phyloP scores from a whole-genome alignment of 331 rosid species.

The Quercus phellos region DNA sequence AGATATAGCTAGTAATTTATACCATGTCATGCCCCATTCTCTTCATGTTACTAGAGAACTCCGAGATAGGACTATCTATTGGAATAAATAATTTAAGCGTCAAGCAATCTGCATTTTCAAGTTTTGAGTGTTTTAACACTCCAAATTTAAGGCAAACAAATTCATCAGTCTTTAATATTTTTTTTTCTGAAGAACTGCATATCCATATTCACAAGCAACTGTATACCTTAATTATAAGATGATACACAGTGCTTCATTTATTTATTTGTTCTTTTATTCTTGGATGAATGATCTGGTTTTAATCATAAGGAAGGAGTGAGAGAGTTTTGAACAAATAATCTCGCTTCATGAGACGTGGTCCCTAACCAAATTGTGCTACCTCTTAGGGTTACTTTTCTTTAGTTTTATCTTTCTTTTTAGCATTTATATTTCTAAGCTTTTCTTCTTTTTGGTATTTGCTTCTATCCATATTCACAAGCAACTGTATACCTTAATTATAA shows the following conservation, averaged over 20 bases:
- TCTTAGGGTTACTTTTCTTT: not conserved
- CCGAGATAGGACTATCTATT: not conserved
- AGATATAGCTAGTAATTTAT: not conserved
- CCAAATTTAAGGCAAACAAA: not conserved
- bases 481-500: not conserved
- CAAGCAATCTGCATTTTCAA: not conserved
- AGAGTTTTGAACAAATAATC: too few species aligned
- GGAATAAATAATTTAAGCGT: not conserved
- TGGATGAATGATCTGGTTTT: too few species aligned
- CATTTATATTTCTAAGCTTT: not conserved
- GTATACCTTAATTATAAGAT: not conserved
- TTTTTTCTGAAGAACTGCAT: not conserved
- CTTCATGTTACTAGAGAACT: not conserved
- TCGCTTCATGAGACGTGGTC: too few species aligned
- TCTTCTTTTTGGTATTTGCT: not conserved
- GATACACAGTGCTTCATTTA: not conserved
- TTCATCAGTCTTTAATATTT: not conserved
- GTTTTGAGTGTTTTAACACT: constrained; percentile 4
- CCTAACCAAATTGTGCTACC: too few species aligned
- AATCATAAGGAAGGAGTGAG: too few species aligned
- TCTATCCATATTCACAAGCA: not conserved
- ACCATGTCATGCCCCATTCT: not conserved
- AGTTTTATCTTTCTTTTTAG: not conserved
- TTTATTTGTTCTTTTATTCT: too few species aligned
- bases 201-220: not conserved